Evolutionary conservation across 768 basidiomycete species (phyloP), one percentile per base, ranked within the genome.

Genomic region (Sporobolomyces phaffii): DNA sequence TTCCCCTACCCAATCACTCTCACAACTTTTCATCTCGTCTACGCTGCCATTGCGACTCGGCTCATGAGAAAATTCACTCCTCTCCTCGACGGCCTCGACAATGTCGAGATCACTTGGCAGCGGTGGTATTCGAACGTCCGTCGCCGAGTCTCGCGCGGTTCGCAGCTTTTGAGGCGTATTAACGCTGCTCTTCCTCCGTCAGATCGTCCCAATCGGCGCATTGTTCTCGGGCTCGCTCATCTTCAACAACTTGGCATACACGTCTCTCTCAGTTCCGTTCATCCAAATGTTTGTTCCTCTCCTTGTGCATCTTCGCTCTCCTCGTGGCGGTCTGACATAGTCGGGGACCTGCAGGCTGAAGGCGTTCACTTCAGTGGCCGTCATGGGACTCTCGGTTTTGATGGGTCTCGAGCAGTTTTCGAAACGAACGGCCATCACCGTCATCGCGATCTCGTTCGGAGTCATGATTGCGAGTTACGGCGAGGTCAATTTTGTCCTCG

Each of bases 211-310:
- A 24, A 94, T 97, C 66, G 92, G 92, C n/a, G 75, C 91, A 24
- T 84, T 98, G 59, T 97, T 97, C 83, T 90, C 88, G 28, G 94
- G 87, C 26, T 90, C 88, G 64, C 84, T 98, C 59, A 85, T 96
- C 74, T 82, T 93, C 62, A 88, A 86, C 79, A 98, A 98, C 78
- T 87, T 88, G 3, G 91, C 91, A 1, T 94, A 93, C 77, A 85
- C 94, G n/a, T 86, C 90, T 73, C 84, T 98, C 66, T 87, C 86
- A 72, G 90, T 93, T 14, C 84, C 89, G 0, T 98, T 94, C 78
- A 97, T 98, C 72, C 94, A 97, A 78, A 91, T 97, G 90, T 77
- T 72, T 69, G 77, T 75, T 8, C 73, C 73, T 1, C 64, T 75
- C 40, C 28, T 40, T 8, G 24, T 5, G 31, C 26, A 9, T 45